These are phyloP conservation scores for Aspergillus ostianus DNA, from an alignment of 495 filamentous ascomycete species.

Conservation along the genomic window DNA sequence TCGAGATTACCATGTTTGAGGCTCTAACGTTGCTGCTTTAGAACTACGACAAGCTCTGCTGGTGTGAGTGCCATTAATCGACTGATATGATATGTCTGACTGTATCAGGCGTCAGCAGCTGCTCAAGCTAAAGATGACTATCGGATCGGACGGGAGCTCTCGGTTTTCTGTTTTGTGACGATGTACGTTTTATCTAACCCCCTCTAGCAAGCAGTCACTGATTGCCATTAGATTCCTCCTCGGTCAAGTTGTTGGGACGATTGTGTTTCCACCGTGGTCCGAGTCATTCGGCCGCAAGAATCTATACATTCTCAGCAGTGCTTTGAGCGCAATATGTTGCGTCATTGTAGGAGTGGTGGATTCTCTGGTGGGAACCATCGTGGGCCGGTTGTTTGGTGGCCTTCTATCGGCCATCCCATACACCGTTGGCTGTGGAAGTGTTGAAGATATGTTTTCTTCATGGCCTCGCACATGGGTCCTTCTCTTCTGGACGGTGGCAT, in stretches of 20 bases:
- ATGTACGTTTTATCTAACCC: constrained; percentile 19
- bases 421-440: constrained; percentile 43
- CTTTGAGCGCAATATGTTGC: constrained; percentile 36
- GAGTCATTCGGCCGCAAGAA: constrained; percentile 46
- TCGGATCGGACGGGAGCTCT: constrained; percentile 16
- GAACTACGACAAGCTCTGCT: constrained; percentile 29
- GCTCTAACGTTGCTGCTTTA: constrained; percentile 4
- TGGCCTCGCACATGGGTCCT: constrained; percentile 46
- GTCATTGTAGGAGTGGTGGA: constrained; percentile 33
- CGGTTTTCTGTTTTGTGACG: constrained; percentile 29
- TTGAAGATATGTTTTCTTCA: constrained; percentile 50
- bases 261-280: constrained; percentile 47
- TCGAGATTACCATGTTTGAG: neutral
- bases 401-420: constrained; percentile 46
- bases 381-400: constrained; percentile 41
- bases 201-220: neutral
- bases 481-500: constrained; percentile 37
- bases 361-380: constrained; percentile 25
- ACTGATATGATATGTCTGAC: neutral
- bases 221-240: constrained; percentile 34
- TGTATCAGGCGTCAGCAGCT: constrained; percentile 22
- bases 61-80: constrained; percentile 17
- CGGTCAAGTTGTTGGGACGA: constrained; percentile 44
- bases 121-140: constrained; percentile 22
- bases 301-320: constrained; percentile 40